phyloP scores from a whole-genome alignment of 345 rosid species.

The Odontarrhena argentea region DNA sequence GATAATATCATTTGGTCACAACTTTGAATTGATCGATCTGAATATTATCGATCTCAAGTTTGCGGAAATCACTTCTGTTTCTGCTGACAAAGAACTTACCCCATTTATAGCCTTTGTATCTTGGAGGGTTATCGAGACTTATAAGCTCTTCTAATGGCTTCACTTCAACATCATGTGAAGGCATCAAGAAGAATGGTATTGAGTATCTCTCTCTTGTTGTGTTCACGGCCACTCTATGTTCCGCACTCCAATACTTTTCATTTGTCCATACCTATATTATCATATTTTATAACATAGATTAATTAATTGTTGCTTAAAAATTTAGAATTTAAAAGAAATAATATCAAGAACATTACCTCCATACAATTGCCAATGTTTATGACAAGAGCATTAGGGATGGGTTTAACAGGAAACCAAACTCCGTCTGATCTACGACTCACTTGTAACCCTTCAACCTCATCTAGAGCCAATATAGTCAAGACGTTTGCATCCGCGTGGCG shows the following conservation, averaged over 20 bases:
- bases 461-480: conserved; percentile 71
- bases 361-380: conserved; percentile 69
- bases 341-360: conserved; percentile 44
- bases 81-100: conserved; percentile 62
- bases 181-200: conserved; percentile 60
- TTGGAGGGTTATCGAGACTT: conserved; percentile 49
- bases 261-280: conserved; percentile 63
- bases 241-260: conserved; percentile 57
- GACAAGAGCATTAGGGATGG: conserved; percentile 67
- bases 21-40: conserved; percentile 49
- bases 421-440: conserved; percentile 64
- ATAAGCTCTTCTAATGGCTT: conserved; percentile 66
- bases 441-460: conserved; percentile 79
- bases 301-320: not conserved
- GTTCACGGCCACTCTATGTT: conserved; percentile 69
- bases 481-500: conserved; percentile 79
- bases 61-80: conserved; percentile 59
- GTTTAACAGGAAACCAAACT: conserved; percentile 72
- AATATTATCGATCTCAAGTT: conserved; percentile 47
- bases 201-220: conserved; percentile 58
- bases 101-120: conserved; percentile 61
- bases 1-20: conserved; percentile 4
- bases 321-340: not conserved
- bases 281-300: not conserved
- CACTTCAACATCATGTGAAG: conserved; percentile 54